Percentiles rank a stretch among this genome's conserved stretches.
phyloP scores from a whole-genome alignment of 441 rosid genomes.

The Populus hybrid region DNA sequence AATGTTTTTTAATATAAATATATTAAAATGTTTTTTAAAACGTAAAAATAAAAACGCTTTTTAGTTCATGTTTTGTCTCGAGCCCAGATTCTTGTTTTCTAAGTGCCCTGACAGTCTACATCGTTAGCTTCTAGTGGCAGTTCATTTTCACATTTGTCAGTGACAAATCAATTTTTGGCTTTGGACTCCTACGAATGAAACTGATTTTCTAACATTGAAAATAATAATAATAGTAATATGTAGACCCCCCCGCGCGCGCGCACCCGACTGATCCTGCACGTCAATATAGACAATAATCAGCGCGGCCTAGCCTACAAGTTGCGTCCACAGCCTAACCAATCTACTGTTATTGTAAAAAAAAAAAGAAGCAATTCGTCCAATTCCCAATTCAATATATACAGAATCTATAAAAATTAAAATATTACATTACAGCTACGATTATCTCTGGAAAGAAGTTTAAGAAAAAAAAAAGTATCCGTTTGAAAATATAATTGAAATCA shows the following conservation, averaged over 20 bases:
- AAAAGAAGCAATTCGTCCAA: neutral
- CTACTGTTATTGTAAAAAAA: neutral
- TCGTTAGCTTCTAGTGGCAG: neutral
- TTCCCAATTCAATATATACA: neutral
- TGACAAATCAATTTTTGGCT: too few relatives aligned
- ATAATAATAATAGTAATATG: too few relatives aligned
- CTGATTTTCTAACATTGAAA: too few relatives aligned
- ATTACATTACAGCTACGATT: neutral
- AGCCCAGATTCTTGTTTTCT: too few relatives aligned
- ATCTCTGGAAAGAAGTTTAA: neutral
- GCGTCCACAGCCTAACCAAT: neutral
- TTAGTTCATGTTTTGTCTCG: too few relatives aligned
- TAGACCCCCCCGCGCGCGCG: too few relatives aligned
- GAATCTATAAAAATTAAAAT: neutral
- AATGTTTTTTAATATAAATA: too few relatives aligned
- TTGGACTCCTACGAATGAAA: too few relatives aligned
- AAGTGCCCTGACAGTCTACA: too few relatives aligned
- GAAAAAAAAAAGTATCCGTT: neutral
- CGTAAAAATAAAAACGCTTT: too few relatives aligned
- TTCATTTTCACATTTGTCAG: neutral
- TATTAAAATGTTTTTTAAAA: too few relatives aligned
- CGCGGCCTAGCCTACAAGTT: neutral
- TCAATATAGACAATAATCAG: neutral
- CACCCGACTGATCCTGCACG: neutral
- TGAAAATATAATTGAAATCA: rapidly evolving